These are phyloP conservation scores for Wolfiporia cocos DNA, from an alignment of 1,284 basidiomycete species.

Conservation along the genomic window DNA sequence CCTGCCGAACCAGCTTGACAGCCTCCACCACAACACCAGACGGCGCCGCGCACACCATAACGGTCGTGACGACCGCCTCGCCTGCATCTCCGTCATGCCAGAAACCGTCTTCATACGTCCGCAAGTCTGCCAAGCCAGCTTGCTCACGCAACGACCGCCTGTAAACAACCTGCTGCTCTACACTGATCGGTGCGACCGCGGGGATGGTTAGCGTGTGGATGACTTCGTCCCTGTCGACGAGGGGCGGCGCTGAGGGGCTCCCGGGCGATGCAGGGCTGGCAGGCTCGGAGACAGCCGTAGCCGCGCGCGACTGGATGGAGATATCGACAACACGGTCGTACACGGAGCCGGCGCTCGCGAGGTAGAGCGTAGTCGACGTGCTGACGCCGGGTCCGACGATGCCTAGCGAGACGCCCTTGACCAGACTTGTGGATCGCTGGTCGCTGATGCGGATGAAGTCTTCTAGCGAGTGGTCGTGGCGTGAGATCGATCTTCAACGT, in stretches of 20 bases:
- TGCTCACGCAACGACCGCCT: conserved; percentile 30
- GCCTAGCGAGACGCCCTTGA: conserved; percentile 70
- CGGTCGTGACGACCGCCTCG: conserved; percentile 49
- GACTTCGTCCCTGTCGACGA: conserved; percentile 48
- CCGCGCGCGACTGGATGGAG: conserved; percentile 58
- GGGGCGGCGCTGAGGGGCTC: conserved; percentile 11
- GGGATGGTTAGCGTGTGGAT: conserved; percentile 59
- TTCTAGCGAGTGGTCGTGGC: conserved; percentile 30
- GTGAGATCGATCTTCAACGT: background rate
- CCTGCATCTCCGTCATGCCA: conserved; percentile 48
- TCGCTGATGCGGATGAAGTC: conserved; percentile 59
- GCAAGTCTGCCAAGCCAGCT: conserved; percentile 45
- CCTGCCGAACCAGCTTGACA: conserved; percentile 41
- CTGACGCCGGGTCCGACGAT: conserved; percentile 48
- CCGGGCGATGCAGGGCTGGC: conserved; percentile 16
- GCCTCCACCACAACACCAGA: conserved; percentile 49
- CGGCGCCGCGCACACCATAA: conserved; percentile 45
- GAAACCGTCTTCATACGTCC: conserved; percentile 47
- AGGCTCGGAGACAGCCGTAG: conserved; percentile 11
- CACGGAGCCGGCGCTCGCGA: conserved; percentile 50
- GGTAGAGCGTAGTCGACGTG: conserved; percentile 50
- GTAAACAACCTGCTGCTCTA: conserved; percentile 46
- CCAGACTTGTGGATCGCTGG: conserved; percentile 58
- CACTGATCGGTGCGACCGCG: conserved; percentile 47
- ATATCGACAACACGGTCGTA: conserved; percentile 71